These are phyloP conservation scores for Thamnidium elegans DNA, from an alignment of 192 early-diverging fungal genomes.

Conservation along the genomic window DNA sequence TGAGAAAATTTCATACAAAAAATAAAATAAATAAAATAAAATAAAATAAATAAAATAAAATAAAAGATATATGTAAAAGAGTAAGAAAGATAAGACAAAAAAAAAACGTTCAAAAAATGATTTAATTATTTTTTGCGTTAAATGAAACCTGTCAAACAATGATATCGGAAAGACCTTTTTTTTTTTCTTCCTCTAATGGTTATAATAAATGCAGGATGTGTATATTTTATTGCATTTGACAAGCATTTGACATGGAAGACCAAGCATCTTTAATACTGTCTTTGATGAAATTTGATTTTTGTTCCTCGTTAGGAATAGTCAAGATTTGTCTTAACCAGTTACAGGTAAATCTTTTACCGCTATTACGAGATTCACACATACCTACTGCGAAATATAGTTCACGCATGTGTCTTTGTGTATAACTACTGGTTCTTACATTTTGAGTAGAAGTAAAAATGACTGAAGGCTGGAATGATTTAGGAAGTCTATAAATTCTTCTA, in stretches of 20 bases:
- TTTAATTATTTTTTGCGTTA: background rate
- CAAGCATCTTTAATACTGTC: conserved; percentile 39
- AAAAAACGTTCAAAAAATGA: background rate
- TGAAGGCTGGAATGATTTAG: conserved; percentile 37
- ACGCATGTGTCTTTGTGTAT: conserved; percentile 45
- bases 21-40: conserved; percentile 8
- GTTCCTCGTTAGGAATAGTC: conserved; percentile 36
- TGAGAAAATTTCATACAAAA: conserved; percentile 87
- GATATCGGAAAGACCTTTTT: background rate
- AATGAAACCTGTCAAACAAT: background rate
- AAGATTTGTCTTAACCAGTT: conserved; percentile 48
- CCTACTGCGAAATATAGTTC: conserved; percentile 46
- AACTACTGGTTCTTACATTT: conserved; percentile 40
- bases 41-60: background rate
- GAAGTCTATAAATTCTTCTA: conserved; percentile 41
- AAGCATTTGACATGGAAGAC: conserved; percentile 17
- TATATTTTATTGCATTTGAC: conserved; percentile 21
- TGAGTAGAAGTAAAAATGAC: conserved; percentile 48
- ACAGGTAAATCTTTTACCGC: conserved; percentile 45
- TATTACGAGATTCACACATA: conserved; percentile 35
- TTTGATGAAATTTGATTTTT: conserved; percentile 45
- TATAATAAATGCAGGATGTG: no score
- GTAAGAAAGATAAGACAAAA: background rate
- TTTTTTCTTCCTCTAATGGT: no score
- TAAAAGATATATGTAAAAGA: background rate